Evolutionary conservation across 192 early-diverging fungal genomes (phyloP).

Genomic region (Backusella macrospora): DNA sequence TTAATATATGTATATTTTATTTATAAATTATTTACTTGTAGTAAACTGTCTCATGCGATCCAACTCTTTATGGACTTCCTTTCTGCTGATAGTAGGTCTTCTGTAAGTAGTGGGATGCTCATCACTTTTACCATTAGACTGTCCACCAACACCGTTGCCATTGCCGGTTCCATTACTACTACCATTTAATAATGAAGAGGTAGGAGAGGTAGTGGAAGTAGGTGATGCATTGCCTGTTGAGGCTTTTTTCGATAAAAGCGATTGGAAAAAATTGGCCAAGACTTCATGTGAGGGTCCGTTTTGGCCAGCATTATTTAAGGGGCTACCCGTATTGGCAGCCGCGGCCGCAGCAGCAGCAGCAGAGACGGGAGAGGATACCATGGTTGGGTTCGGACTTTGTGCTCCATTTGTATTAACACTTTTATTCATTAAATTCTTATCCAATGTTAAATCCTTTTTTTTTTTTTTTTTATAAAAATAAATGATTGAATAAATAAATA

Average conservation of each 20-base stretch:
- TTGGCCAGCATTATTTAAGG: slow-evolving; percentile 4
- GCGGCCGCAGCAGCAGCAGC: neutral
- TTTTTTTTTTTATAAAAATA: no score
- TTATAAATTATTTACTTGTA: slow-evolving; percentile 8
- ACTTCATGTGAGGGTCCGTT: slow-evolving; percentile 64
- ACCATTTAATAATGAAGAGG: slow-evolving; percentile 5
- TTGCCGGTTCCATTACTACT: neutral
- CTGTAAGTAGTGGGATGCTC: slow-evolving; percentile 15
- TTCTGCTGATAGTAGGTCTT: slow-evolving; percentile 31
- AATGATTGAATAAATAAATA: no score
- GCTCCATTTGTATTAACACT: slow-evolving; percentile 10
- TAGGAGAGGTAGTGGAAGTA: neutral
- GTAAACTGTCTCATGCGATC: slow-evolving; percentile 36
- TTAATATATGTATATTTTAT: neutral
- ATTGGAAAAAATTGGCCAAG: slow-evolving; percentile 89
- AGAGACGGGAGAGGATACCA: neutral
- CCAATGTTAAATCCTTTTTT: slow-evolving; percentile 11
- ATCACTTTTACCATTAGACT: slow-evolving; percentile 17
- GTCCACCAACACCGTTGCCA: neutral
- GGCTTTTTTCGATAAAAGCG: slow-evolving; percentile 68
- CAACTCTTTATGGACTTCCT: slow-evolving; percentile 41
- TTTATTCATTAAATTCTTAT: neutral
- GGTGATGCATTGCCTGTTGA: slow-evolving; percentile 16
- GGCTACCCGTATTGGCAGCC: neutral
- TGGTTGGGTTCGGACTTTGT: slow-evolving; percentile 10